Base-by-base conservation (phyloP, 176 grass and related monocot genomes). In the Elaeis guineensis region DNA sequence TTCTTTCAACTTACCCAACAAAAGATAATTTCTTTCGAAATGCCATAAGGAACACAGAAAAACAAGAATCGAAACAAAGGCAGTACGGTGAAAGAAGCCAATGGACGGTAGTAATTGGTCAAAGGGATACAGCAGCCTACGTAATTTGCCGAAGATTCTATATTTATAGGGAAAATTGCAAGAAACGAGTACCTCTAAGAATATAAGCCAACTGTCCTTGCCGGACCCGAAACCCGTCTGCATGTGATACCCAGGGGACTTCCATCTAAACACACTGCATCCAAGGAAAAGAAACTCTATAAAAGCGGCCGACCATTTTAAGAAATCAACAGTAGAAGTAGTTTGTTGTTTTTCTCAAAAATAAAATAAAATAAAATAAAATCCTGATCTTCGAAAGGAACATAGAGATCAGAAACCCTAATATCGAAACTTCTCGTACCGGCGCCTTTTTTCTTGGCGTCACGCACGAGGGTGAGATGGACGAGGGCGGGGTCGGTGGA, bases 181-280 rank as follows among this genome's bases (percentile, higher is more conserved):
- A 8, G 6, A 35, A 35, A 35, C 32, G 32, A 35, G 1, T 70
- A 90, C 82, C 75, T 90, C 87, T 72, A 85, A 63, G 52, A 85
- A 82, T 67, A 90, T 59, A 24, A 85, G 75, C 82, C 82, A 90
- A 55, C 26, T 85, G 9, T 51, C 50, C 4, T 68, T 78, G 16
- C 82, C 87, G 65, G 48, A 25, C 4, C 78, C 87, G 0, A 65
- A 85, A 5, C 87, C 82, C 21, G 64, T 70, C 75, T 79, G 79
- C 14, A 90, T 68, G 79, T 90, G 82, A 69, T 90, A 90, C 50
- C 78, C 86, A 0, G 81, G 78, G 68, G 55, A 48, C 78, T 85
- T 48, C 82, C 82, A 20, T 90, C 87, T 75, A 90, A 90, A 62
- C 87, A 90, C 57, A 90, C 82, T 90, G 78, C 49, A 79, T 63